These are phyloP conservation scores for Nemania serpens DNA, from an alignment of 2,329 filamentous ascomycete species.

Conservation along the genomic window DNA sequence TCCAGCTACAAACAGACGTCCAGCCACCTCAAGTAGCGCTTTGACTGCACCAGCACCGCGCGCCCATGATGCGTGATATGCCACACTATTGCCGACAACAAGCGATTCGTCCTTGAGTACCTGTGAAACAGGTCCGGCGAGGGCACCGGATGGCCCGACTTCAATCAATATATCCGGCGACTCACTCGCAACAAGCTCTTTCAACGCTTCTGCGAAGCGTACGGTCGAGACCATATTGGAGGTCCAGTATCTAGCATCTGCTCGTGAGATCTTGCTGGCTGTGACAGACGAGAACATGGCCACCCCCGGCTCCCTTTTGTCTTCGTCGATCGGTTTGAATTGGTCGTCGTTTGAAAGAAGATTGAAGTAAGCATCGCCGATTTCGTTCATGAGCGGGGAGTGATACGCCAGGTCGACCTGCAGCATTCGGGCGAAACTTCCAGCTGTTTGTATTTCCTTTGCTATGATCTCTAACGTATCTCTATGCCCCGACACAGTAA, in stretches of 20 bases:
- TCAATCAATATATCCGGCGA: slow-evolving; percentile 32
- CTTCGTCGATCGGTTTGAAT: too few species aligned
- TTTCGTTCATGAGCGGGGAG: slow-evolving; percentile 17
- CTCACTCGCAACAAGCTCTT: not conserved
- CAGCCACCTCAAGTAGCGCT: slow-evolving; percentile 31
- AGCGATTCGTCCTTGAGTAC: slow-evolving; percentile 21
- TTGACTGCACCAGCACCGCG: slow-evolving; percentile 23
- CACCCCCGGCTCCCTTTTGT: too few species aligned
- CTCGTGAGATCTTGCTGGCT: not conserved
- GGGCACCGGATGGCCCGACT: slow-evolving; percentile 31
- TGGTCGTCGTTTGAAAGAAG: slow-evolving; percentile 5
- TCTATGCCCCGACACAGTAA: slow-evolving; percentile 34
- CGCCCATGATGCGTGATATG: slow-evolving; percentile 18
- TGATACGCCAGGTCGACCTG: slow-evolving; percentile 36
- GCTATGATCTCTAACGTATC: slow-evolving; percentile 7
- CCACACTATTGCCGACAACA: not conserved
- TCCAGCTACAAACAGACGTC: slow-evolving; percentile 30
- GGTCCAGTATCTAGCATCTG: slow-evolving; percentile 36
- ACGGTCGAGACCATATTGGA: slow-evolving; percentile 37
- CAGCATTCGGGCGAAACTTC: slow-evolving; percentile 33
- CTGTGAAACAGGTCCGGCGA: slow-evolving; percentile 34
- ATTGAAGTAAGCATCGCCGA: slow-evolving; percentile 21
- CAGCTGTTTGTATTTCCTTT: not conserved
- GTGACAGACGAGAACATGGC: slow-evolving; percentile 25
- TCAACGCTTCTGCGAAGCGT: slow-evolving; percentile 31